Evolutionary conservation across 2,329 filamentous ascomycete genomes (phyloP), one percentile per base, ranked within the genome.

Genomic region (Alternaria sp.): DNA sequence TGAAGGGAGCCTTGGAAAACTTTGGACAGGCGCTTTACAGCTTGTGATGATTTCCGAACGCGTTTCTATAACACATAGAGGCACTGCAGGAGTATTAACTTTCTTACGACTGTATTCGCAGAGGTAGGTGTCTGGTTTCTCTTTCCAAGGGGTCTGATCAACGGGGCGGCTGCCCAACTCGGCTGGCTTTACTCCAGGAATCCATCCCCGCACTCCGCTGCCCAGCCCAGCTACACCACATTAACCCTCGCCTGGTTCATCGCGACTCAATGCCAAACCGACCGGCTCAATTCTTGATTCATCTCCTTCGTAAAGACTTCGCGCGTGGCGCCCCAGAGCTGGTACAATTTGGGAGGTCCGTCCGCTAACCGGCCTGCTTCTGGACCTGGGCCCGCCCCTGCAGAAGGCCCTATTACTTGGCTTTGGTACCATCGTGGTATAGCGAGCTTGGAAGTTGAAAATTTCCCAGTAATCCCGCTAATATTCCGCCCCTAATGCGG

Each of bases 181-280:
- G 60, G 66, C 28, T 61, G 53, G 53, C n/a, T 18, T 18, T 49
- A 63, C 70, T 68, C 70, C 70, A 69, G 61, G 47, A 64, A 60
- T 49, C 62, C 58, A 58, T 64, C 64, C 68, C 67, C 65, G 49
- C 55, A 57, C 54, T 58, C 53, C 55, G 56, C 55, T 28, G 33
- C 28, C 65, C 46, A 59, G 50, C 30, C 53, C 10, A 26, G 50
- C 53, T 56, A 58, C 58, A 43, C 55, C 60, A 49, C 6, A 62
- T 54, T 25, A 15, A 49, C 23, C 30, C 60, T 53, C 43, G 43
- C 18, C 58, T 46, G 25, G 47, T 54, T 41, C 55, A 15, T 21
- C 53, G 14, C 44, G 53, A 64, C 11, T 62, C 64, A 54, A 43
- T 61, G 21, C 55, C 54, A 51, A 50, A 25, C 50, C 60, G 63